A percentile compares a stretch with the other conserved stretches of the same genome.
phyloP scores from a whole-genome alignment of 2,329 filamentous ascomycete species.

The Microdochium nivale region DNA sequence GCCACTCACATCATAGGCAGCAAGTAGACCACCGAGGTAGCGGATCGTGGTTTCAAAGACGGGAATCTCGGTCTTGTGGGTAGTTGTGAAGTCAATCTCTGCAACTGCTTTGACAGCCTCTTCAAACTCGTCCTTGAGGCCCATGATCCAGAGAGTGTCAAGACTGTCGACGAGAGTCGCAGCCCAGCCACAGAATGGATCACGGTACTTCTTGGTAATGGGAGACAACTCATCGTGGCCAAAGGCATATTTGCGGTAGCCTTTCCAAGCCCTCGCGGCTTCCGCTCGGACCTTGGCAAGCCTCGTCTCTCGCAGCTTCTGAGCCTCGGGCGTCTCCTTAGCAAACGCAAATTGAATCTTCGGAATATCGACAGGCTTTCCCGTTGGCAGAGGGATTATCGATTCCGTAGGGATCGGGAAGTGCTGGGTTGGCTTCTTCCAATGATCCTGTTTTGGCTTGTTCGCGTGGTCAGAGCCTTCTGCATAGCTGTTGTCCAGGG shows the following conservation, averaged over 20 bases:
- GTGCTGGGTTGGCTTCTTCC: constrained; percentile 65
- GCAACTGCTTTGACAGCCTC: constrained; percentile 33
- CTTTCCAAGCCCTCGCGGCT: constrained; percentile 71
- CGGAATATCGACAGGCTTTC: constrained; percentile 60
- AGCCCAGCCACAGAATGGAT: constrained; percentile 71
- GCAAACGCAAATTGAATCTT: constrained; percentile 67
- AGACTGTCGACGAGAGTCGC: constrained; percentile 44
- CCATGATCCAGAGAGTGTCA: constrained; percentile 42
- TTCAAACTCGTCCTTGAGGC: constrained; percentile 37
- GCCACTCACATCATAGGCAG: not conserved
- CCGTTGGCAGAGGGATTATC: constrained; percentile 68
- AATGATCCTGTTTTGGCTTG: constrained; percentile 24
- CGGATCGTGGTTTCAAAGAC: constrained; percentile 89
- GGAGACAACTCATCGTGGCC: constrained; percentile 80
- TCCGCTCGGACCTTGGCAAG: constrained; percentile 62
- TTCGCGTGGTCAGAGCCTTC: not conserved
- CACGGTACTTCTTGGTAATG: constrained; percentile 54
- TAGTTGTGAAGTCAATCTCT: constrained; percentile 74
- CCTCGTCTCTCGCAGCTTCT: constrained; percentile 54
- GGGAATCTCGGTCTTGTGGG: constrained; percentile 60
- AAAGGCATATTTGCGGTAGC: constrained; percentile 75
- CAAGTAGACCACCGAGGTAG: constrained; percentile 63
- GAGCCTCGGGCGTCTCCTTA: constrained; percentile 52
- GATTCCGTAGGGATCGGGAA: constrained; percentile 67
- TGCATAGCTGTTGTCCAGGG: not conserved